Base-by-base conservation (phyloP, 2,329 filamentous ascomycete species). In the Anisogramma anomala region DNA sequence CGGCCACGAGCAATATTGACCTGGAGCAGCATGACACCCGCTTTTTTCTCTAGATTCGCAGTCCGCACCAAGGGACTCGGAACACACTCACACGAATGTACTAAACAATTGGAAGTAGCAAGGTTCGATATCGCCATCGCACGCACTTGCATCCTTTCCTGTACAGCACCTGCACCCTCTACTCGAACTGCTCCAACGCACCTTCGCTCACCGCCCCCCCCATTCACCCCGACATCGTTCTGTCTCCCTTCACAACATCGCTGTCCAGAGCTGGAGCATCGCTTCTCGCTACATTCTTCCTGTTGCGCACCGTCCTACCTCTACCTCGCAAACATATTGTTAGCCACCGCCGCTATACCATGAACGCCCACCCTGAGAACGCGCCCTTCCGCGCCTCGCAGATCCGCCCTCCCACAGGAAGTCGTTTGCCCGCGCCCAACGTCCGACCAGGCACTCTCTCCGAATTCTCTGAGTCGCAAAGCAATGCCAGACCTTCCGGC, bases 391-490 rank as follows among this genome's bases (percentile, higher is more conserved):
- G 41, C 50, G 47, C 47, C 36, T 57, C 52, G 10, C 49, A 48
- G 36, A 42, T 53, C 33, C 41, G 46, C 30, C 41, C 39, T n/a
- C 46, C n/a, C n/a, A n/a, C 46, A 17, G 43, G 42, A 14, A 52
- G 49, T 33, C 43, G 48, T 6, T 39, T 51, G 30, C 50, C 50
- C 36, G 36, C 49, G 45, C 36, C 51, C 36, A 37, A 46, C 42
- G 9, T 48, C 20, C 38, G 42, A 11, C 39, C 53, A 9, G 32
- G 54, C 23, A 58, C 55, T 34, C 64, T 79, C 13, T 58, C 66
- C 8, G 74, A 79, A 52, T 69, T 75, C 49, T 68, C 63, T 52
- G 71, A 77, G 6, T 77, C 75, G n/a, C 72, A 79, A 52, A 65
- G 62, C 58, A 80, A 81, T 54, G 58, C 67, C 32, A 69, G 74